These are phyloP conservation scores for Amanita rimosa DNA, from an alignment of 768 basidiomycete species.

Conservation along the genomic window DNA sequence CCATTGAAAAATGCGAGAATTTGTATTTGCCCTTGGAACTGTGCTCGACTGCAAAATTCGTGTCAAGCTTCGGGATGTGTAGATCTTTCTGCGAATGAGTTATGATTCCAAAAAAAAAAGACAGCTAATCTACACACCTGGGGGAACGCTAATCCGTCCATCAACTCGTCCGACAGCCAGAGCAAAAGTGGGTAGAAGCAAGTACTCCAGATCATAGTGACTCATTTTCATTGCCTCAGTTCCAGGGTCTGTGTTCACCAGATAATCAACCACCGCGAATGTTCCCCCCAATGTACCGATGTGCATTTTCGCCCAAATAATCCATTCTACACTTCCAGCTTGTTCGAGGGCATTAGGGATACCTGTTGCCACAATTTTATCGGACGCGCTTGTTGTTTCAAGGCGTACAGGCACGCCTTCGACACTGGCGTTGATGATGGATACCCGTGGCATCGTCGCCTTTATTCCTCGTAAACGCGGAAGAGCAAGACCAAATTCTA, in stretches of 20 bases:
- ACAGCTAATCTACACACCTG: constrained; percentile 32
- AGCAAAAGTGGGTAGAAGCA: constrained; percentile 62
- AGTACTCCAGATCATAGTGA: constrained; percentile 25
- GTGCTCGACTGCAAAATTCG: constrained; percentile 5
- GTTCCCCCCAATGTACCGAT: constrained; percentile 41
- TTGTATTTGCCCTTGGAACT: neutral
- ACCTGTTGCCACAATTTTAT: constrained; percentile 20
- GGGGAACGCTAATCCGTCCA: constrained; percentile 39
- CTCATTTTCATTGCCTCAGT: constrained; percentile 13
- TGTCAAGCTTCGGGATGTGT: constrained; percentile 27
- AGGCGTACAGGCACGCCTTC: constrained; percentile 56
- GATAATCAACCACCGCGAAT: constrained; percentile 50
- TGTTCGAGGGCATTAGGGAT: constrained; percentile 36
- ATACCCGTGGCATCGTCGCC: constrained; percentile 14
- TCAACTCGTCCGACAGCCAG: constrained; percentile 59
- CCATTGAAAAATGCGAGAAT: constrained; percentile 6
- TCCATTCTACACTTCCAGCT: constrained; percentile 46
- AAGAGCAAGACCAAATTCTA: constrained; percentile 59
- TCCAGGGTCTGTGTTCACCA: constrained; percentile 28
- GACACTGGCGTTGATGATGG: constrained; percentile 44
- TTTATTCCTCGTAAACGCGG: constrained; percentile 21
- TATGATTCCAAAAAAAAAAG: constrained; percentile 2
- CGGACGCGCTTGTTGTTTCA: constrained; percentile 37
- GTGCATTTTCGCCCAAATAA: constrained; percentile 53
- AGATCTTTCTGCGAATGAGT: constrained; percentile 21